Evolutionary conservation across 805 yeast species (phyloP).

Genomic region (Priceomyces carsonii): DNA sequence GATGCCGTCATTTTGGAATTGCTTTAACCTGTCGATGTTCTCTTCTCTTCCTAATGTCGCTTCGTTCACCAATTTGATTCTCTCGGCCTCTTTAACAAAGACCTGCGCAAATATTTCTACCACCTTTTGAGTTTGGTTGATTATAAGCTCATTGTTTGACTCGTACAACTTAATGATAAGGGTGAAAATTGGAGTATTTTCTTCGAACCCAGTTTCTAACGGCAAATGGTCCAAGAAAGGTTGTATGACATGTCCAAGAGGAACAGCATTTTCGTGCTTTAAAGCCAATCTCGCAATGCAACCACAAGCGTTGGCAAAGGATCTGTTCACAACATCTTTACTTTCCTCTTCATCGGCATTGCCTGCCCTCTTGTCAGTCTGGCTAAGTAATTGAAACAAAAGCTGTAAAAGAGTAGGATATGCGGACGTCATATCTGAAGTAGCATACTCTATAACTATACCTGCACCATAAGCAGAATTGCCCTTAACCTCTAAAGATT

Average conservation of each 20-base stretch:
- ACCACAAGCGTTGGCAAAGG: constrained; percentile 93
- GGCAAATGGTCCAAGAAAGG: constrained; percentile 84
- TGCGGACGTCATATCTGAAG: constrained; percentile 59
- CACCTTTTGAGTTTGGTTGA: constrained; percentile 58
- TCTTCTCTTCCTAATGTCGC: constrained; percentile 87
- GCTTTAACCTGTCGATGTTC: constrained; percentile 73
- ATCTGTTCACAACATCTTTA: constrained; percentile 75
- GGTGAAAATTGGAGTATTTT: constrained; percentile 86
- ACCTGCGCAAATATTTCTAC: constrained; percentile 69
- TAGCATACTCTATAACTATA: constrained; percentile 55
- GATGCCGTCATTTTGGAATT: constrained; percentile 70
- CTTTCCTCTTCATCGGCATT: constrained; percentile 65
- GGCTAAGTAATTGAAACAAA: constrained; percentile 76
- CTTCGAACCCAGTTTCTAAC: constrained; percentile 84
- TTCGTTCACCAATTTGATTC: constrained; percentile 65
- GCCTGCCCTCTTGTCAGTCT: constrained; percentile 55
- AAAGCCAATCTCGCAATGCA: constrained; percentile 92
- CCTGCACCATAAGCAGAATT: constrained; percentile 97
- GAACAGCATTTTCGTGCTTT: constrained; percentile 70
- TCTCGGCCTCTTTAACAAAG: constrained; percentile 74
- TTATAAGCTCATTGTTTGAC: constrained; percentile 54
- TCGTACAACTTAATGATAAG: constrained; percentile 73
- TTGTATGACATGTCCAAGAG: constrained; percentile 67
- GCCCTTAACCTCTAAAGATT: constrained; percentile 85
- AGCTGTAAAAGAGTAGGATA: constrained; percentile 75